phyloP scores from a whole-genome alignment of 1,139 yeast genomes.

The Hanseniaspora sp. region DNA sequence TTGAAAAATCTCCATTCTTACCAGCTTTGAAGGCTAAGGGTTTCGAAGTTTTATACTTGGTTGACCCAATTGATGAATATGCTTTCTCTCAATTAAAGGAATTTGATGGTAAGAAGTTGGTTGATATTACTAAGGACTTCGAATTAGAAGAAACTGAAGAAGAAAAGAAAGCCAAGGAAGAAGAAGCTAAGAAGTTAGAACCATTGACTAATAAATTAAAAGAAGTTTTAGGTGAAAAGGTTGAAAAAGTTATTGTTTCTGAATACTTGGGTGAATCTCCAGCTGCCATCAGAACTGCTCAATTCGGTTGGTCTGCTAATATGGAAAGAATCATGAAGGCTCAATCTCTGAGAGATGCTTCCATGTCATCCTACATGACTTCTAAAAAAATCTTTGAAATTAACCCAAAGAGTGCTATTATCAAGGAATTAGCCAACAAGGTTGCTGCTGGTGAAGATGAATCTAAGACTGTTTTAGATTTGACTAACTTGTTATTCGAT shows the following conservation, averaged over 20 bases:
- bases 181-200: conserved; percentile 85
- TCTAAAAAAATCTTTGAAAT: conserved; percentile 98
- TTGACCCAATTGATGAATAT: conserved; percentile 98
- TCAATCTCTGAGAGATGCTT: conserved; percentile 96
- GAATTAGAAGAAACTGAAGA: conserved; percentile 98
- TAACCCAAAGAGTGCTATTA: conserved; percentile 92
- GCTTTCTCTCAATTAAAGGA: conserved; percentile 99
- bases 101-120: conserved; percentile 97
- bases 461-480: conserved; percentile 96
- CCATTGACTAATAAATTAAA: conserved; percentile 89
- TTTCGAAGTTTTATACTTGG: conserved; percentile 94
- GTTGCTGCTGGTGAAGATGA: conserved; percentile 95
- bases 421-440: conserved; percentile 89
- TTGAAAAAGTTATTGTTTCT: conserved; percentile 97
- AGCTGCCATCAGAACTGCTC: conserved; percentile 99
- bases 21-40: conserved; percentile 97
- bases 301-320: conserved; percentile 99
- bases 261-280: conserved; percentile 97
- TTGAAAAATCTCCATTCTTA: conserved; percentile 98
- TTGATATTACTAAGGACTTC: conserved; percentile 97
- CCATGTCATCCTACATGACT: conserved; percentile 99
- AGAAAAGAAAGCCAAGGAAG: conserved; percentile 89
- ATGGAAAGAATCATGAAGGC: conserved; percentile 99
- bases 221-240: conserved; percentile 96
- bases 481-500: conserved; percentile 90